phyloP scores from a whole-genome alignment of 2,329 filamentous ascomycete species.

The Aspergillus floridensis region DNA sequence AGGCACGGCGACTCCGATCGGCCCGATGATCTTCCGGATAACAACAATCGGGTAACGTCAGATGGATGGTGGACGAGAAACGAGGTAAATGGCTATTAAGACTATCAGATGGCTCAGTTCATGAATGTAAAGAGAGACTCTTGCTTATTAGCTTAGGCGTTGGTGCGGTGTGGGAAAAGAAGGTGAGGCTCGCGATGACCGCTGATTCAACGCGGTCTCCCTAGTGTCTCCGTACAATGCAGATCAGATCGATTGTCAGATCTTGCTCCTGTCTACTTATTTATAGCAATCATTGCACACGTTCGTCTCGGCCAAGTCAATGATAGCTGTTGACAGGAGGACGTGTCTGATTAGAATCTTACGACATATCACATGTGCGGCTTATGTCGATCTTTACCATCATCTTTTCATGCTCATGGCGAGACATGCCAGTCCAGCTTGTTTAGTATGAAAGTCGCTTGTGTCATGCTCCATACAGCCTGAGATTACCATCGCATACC shows the following conservation, averaged over 20 bases:
- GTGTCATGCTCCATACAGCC: too few relatives aligned
- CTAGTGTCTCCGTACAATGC: background rate
- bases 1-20: conserved; percentile 31
- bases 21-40: conserved; percentile 36
- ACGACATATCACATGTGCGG: background rate
- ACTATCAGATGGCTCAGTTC: too few relatives aligned
- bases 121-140: background rate
- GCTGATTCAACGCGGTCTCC: background rate
- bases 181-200: background rate
- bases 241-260: background rate
- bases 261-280: conserved; percentile 4
- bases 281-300: conserved; percentile 1
- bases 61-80: too few relatives aligned
- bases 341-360: background rate
- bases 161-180: background rate
- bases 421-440: too few relatives aligned
- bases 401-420: background rate
- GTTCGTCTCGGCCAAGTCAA: conserved; percentile 1
- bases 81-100: too few relatives aligned
- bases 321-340: background rate
- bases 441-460: too few relatives aligned
- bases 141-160: background rate
- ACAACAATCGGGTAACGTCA: conserved; percentile 1
- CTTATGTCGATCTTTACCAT: background rate
- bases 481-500: too few relatives aligned